Evolutionary conservation across 768 basidiomycete genomes (phyloP), one percentile per base, ranked within the genome.

Genomic region (Arthromyces matolae): DNA sequence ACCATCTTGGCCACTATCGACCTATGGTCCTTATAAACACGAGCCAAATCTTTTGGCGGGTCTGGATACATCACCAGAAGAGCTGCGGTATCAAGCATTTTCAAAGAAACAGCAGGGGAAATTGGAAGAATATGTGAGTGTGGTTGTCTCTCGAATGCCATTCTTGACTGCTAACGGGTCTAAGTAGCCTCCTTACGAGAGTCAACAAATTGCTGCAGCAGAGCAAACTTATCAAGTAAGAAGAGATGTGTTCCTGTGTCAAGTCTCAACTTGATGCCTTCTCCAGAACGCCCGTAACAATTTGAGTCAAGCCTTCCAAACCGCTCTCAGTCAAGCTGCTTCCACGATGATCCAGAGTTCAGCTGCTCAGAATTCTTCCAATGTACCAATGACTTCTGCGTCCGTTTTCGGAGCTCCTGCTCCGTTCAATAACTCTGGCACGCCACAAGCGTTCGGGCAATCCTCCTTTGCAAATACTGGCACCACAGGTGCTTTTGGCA

Each of bases 1-100:
- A 58, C 93, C 92, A 0, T 35, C 75, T 10, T 96, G 88, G 85
- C 84, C 86, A 12, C 68, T 94, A 0, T 83, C 89, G 0, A 84
- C 80, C 0, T 94, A 88, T 61, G 91, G 76, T 0, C 80, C 89
- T 18, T 79, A 81, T 3, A 95, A 93, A 60, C 59, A 76, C 50
- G 89, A 92, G 53, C 81, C 81, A 0, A 78, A 71, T 18, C 54
- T 94, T 5, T 63, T 96, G 14, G 46, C 66, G 8, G 83, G 80
- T 2, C 64, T 86, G 25, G 92, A 96, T 53, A 72, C 84, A 51
- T 86, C 83, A 0, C 78, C 78, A 0, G 93, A 94, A 58, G 93
- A 96, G 64, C 66, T 94, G 36, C 75, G 88, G 35, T 68, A 84
- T 29, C 81, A 76, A 52, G 86, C 86, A 5, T 70, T 72, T 2